Conservation (phyloP, 805 yeast species). For the Kodamaea sagamina region DNA sequence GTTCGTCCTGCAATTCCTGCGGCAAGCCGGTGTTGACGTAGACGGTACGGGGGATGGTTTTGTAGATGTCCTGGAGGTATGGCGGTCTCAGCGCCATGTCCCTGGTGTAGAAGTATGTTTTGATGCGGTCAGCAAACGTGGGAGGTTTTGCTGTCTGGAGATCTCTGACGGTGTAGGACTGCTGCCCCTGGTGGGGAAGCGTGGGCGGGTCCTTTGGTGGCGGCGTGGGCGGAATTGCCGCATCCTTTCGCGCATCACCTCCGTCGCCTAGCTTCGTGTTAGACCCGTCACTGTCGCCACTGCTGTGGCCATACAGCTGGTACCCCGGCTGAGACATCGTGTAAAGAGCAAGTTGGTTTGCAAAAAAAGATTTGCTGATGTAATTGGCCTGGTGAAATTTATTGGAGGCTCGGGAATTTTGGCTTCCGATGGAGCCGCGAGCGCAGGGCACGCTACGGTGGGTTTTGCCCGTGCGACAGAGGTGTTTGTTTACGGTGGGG, state of each 20-base stretch:
- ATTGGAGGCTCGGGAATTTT: no score
- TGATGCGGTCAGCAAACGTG: slow-evolving; percentile 15
- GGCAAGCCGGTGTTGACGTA: slow-evolving; percentile 56
- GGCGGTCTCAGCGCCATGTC: slow-evolving; percentile 32
- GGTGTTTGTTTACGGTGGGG: no score
- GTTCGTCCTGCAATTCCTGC: slow-evolving; percentile 27
- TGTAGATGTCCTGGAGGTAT: slow-evolving; percentile 39
- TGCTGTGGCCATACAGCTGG: slow-evolving; percentile 7
- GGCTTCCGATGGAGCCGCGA: no score
- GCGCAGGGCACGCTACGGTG: no score
- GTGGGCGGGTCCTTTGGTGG: neutral
- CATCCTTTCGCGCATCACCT: slow-evolving; percentile 12
- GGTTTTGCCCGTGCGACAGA: no score
- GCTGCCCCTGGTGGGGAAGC: no score
- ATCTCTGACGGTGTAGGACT: slow-evolving; percentile 15
- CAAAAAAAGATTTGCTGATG: neutral
- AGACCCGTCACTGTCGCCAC: slow-evolving; percentile 8
- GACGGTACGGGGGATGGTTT: slow-evolving; percentile 43
- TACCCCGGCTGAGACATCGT: slow-evolving; percentile 4
- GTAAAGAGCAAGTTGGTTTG: neutral
- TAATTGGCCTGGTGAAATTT: no score
- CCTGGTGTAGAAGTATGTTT: slow-evolving; percentile 18
- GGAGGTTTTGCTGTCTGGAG: slow-evolving; percentile 16
- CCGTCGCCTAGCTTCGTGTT: slow-evolving; percentile 4
- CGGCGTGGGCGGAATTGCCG: neutral